Percentiles rank a stretch among this genome's conserved stretches.
Evolutionary conservation across 2,329 filamentous ascomycete genomes (phyloP).

Genomic region (Thielaviopsis euricoi): DNA sequence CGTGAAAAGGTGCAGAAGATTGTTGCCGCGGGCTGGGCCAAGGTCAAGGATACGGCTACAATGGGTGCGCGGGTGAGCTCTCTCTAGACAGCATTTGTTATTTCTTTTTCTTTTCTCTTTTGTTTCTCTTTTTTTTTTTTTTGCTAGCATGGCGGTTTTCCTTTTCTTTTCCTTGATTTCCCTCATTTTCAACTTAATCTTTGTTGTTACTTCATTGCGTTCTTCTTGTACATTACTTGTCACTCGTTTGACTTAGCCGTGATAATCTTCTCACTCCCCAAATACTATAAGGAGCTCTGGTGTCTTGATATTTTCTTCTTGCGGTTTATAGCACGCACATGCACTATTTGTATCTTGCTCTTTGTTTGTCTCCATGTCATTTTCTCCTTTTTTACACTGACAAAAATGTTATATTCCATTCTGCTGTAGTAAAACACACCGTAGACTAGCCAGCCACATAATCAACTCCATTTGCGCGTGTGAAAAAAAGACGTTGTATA

Average conservation of each 20-base stretch:
- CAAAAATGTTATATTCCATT: no score
- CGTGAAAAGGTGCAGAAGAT: conserved; percentile 57
- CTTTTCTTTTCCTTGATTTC: neutral
- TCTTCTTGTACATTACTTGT: conserved; percentile 6
- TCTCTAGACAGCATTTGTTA: conserved; percentile 37
- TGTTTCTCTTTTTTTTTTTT: no score
- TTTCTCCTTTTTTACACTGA: neutral
- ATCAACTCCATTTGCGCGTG: conserved; percentile 12
- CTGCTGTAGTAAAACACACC: no score
- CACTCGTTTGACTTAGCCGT: no score
- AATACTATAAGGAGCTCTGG: no score
- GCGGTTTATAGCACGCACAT: no score
- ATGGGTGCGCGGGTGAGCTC: conserved; percentile 98
- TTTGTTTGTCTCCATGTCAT: conserved; percentile 9
- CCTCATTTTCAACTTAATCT: neutral
- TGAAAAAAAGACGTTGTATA: neutral
- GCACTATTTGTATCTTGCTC: neutral
- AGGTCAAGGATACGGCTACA: conserved; percentile 67
- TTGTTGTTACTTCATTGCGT: neutral
- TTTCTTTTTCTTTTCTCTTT: neutral
- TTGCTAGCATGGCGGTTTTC: no score
- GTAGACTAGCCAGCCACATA: no score
- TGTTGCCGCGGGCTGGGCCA: conserved; percentile 57
- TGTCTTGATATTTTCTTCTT: no score
- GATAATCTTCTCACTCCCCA: no score